Conservation (phyloP, 177 flowering plant species). For the Vitis hybrid region DNA sequence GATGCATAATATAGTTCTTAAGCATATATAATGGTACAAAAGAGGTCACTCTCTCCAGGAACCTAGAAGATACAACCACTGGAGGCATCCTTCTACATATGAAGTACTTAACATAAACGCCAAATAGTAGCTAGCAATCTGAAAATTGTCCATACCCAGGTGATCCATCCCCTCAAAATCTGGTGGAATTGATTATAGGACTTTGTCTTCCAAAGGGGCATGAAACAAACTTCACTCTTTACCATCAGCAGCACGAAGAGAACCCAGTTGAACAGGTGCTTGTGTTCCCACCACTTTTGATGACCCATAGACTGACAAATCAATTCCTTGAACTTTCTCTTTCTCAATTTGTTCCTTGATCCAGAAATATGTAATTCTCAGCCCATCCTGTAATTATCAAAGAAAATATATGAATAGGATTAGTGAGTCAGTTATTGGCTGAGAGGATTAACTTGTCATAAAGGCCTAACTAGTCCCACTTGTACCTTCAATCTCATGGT, state of each 20-base stretch:
- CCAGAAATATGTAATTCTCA: conserved; percentile 96
- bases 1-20: not conserved
- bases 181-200: not conserved
- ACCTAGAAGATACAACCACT: not conserved
- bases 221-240: conserved; percentile 59
- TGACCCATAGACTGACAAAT: conserved; percentile 76
- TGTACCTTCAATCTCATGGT: conserved; percentile 92
- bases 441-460: too few species aligned
- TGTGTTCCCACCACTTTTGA: conserved; percentile 98
- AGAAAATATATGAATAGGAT: not conserved
- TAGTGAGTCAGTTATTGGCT: not conserved
- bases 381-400: conserved; percentile 66
- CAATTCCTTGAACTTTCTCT: conserved; percentile 73
- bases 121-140: not conserved
- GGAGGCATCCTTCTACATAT: not conserved
- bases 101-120: not conserved
- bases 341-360: conserved; percentile 95
- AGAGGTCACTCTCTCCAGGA: not conserved
- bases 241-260: conserved; percentile 97
- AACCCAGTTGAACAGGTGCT: conserved; percentile 96
- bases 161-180: not conserved
- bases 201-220: not conserved
- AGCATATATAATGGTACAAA: not conserved
- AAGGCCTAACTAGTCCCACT: too few species aligned
- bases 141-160: not conserved